A percentile compares a stretch with the other conserved stretches of the same genome.
Conservation (phyloP, 2,329 filamentous ascomycete genomes). For the Pleurostoma richardsiae region DNA sequence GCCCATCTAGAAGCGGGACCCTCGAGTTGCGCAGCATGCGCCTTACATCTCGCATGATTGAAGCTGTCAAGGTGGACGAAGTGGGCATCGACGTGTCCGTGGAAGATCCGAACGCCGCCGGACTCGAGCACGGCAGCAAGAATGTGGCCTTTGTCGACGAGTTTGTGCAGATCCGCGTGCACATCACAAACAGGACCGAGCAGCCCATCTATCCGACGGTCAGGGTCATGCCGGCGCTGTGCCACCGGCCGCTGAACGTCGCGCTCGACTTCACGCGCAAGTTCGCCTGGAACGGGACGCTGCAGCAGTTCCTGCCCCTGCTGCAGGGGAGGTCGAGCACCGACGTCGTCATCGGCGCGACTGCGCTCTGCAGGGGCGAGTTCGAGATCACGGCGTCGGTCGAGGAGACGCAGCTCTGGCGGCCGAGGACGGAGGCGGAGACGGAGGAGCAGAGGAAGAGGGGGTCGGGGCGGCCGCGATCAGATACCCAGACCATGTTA, state of each 20-base stretch:
- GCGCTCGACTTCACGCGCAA: slow-evolving; percentile 79
- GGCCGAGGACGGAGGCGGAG: slow-evolving; percentile 18
- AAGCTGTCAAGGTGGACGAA: slow-evolving; percentile 76
- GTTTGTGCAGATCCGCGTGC: slow-evolving; percentile 67
- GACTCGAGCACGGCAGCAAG: slow-evolving; percentile 8
- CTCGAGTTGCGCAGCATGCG: slow-evolving; percentile 75
- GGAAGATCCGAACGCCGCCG: slow-evolving; percentile 19
- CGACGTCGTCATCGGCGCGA: slow-evolving; percentile 63
- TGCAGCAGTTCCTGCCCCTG: slow-evolving; percentile 68
- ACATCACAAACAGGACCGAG: slow-evolving; percentile 67
- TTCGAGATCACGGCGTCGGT: slow-evolving; percentile 79
- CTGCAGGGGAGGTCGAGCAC: slow-evolving; percentile 54
- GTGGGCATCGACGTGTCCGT: slow-evolving; percentile 62
- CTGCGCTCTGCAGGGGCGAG: slow-evolving; percentile 71
- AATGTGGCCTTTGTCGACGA: slow-evolving; percentile 42
- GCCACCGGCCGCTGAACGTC: slow-evolving; percentile 64
- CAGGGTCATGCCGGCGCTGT: slow-evolving; percentile 70
- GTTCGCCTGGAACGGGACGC: slow-evolving; percentile 76
- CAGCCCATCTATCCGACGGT: slow-evolving; percentile 66
- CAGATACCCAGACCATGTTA: slow-evolving; percentile 52
- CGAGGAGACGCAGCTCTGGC: slow-evolving; percentile 67
- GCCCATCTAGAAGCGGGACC: slow-evolving; percentile 52
- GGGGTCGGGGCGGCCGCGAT: slow-evolving; percentile 28
- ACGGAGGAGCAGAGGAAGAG: slow-evolving; percentile 21
- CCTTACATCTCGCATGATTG: slow-evolving; percentile 73